Evolutionary conservation across 106 monocot species (phyloP), one percentile per base, ranked within the genome.

Genomic region (Dioscorea dumetorum): DNA sequence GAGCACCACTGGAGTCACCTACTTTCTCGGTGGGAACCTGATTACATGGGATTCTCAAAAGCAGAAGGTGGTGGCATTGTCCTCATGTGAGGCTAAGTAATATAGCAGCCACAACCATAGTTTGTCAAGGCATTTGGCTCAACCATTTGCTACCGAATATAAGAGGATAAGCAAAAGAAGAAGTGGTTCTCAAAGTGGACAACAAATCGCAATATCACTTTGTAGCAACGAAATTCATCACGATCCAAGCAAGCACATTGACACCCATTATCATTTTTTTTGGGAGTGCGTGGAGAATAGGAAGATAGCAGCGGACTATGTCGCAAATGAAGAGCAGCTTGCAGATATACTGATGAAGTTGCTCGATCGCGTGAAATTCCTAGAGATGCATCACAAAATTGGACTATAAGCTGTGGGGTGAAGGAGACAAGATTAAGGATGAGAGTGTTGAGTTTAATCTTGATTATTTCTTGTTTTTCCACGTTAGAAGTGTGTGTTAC

Each of bases 61-160:
- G 48, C 53, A 69, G 31, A 69, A 69, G 56, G 57, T 34, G 57
- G 56, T 69, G 14, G 69, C 69, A 33, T 19, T 64, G 17, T 64
- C 63, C 13, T 64, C 63, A 6, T 64, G 63, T 41, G 63, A 64
- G 33, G 33, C 63, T 12, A 11, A 31, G 53, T 53, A 16, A n/a
- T 18, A 53, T 53, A 18, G 53, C 53, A 18, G 53, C 53, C 13
- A 53, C 53, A 53, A 14, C n/a, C 5, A 57, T 32, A 54, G 69
- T 24, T 15, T 33, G 53, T 18, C 53, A 69, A 18, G 57, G 54
- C 15, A 15, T 69, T 15, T 69, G 57, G 69, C 21, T 69, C 19
- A 54, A 31, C 3, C 24, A 17, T n/a, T 24, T 64, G 35, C 31
- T 64, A 32, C 33, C 16, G 12, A 33, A 64, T 22, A 15, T 64